Evolutionary conservation across 202 grass and related monocot species (phyloP), one percentile per base, ranked within the genome.

Genomic region (Schoenoplectus triqueter): DNA sequence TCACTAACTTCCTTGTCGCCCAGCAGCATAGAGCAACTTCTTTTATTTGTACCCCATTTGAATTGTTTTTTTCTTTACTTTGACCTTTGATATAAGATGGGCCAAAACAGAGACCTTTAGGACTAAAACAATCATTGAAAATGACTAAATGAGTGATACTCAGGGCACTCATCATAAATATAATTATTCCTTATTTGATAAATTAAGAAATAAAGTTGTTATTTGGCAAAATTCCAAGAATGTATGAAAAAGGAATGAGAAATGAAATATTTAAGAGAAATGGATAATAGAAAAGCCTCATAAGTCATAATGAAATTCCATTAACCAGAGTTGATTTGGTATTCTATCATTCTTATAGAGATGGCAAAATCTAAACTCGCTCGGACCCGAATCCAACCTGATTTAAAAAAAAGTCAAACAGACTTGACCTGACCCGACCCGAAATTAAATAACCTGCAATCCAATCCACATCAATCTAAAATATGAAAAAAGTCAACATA

Each of bases 1-100:
- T 67, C 84, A 52, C 4, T 84, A n/a, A n/a, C n/a, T n/a, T n/a
- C n/a, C n/a, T n/a, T n/a, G n/a, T n/a, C n/a, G n/a, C n/a, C n/a
- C n/a, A n/a, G n/a, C n/a, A n/a, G n/a, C n/a, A n/a, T n/a, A n/a
- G n/a, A n/a, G n/a, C n/a, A n/a, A n/a, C n/a, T n/a, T n/a, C n/a
- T n/a, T n/a, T n/a, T n/a, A n/a, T n/a, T n/a, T n/a, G n/a, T n/a
- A n/a, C n/a, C n/a, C n/a, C n/a, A 80, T 91, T 47, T 69, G 80
- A 66, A 87, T 75, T 60, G 31, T 89, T n/a, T 31, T 67, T 40
- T 4, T 2, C 41, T 67, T 67, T 67, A 67, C 65, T 67, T 67
- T 3, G 8, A 67, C 22, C 31, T 31, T 31, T 31, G 31, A 22
- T 65, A 22, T 22, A 9, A 21, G 20, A 50, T 50, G 61, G 6